Conservation (phyloP, 106 monocot species). For the Platanthera guangdongensis region DNA sequence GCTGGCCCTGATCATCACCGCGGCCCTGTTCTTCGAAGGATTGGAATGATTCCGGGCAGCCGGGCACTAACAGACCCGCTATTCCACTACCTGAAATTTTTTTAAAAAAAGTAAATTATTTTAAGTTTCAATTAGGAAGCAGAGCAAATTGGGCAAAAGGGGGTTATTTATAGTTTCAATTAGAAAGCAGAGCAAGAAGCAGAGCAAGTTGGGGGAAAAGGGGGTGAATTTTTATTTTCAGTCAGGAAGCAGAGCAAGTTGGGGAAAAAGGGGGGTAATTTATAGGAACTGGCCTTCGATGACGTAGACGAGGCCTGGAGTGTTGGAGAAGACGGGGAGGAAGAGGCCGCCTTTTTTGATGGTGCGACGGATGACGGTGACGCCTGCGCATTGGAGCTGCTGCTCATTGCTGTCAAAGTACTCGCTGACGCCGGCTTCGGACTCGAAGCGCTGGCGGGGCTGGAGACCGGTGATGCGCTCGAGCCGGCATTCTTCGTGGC, state of each 20-base stretch:
- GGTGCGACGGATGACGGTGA: conserved; percentile 5
- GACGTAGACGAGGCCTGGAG: conserved; percentile 28
- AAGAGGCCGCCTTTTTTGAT: conserved; percentile 18
- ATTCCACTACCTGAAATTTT: conserved; percentile 27
- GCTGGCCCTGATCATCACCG: not conserved
- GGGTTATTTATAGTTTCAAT: not conserved
- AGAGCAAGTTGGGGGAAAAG: not conserved
- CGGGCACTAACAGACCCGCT: conserved; percentile 17
- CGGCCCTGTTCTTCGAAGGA: conserved; percentile 1
- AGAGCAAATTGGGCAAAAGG: not conserved
- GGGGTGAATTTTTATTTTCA: not conserved
- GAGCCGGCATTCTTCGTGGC: conserved; percentile 15
- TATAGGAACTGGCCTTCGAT: conserved; percentile 11
- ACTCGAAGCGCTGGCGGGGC: conserved; percentile 20
- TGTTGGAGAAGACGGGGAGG: conserved; percentile 17
- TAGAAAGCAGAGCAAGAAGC: not conserved
- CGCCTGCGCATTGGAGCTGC: conserved; percentile 33
- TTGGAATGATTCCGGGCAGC: conserved; percentile 37
- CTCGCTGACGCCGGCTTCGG: conserved; percentile 38
- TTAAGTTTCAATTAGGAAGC: not conserved
- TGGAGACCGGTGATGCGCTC: conserved; percentile 17
- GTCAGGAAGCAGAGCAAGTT: not conserved
- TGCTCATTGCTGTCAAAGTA: conserved; percentile 16
- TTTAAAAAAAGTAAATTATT: not conserved
- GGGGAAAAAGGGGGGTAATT: not conserved